Conservation (phyloP, 2,329 filamentous ascomycete genomes). For the Fusarium citri region DNA sequence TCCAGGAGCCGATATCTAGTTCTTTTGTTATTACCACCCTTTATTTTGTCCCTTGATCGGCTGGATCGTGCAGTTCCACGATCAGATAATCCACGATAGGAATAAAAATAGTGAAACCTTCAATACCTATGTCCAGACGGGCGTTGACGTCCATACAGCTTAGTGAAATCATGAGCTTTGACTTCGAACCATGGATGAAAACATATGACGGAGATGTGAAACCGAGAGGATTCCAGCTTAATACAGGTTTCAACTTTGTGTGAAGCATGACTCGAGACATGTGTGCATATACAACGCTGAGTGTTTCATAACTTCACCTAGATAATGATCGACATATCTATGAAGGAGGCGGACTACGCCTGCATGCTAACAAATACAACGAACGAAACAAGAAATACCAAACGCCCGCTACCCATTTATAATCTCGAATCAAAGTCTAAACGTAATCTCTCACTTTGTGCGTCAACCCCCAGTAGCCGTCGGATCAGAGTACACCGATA, state of each 20-base stretch:
- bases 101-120: constrained; percentile 12
- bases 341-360: constrained; percentile 15
- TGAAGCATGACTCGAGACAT: constrained; percentile 19
- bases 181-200: neutral
- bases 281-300: constrained; percentile 7
- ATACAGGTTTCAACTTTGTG: constrained; percentile 30
- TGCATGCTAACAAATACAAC: constrained; percentile 26
- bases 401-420: constrained; percentile 38
- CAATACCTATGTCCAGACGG: neutral
- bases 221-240: constrained; percentile 4
- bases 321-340: constrained; percentile 16
- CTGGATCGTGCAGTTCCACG: constrained; percentile 19
- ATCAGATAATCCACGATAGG: constrained; percentile 13
- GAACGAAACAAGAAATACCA: constrained; percentile 20
- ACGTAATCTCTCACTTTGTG: neutral
- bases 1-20: constrained; percentile 38
- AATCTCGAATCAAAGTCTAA: constrained; percentile 15
- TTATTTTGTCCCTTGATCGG: constrained; percentile 16
- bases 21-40: constrained; percentile 12
- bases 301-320: constrained; percentile 23
- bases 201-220: constrained; percentile 19
- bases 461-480: constrained; percentile 21
- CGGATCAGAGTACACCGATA: neutral
- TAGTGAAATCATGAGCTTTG: neutral
- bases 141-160: neutral